Conservation (phyloP, 1,284 basidiomycete genomes). For the Coriolopsis trogii region DNA sequence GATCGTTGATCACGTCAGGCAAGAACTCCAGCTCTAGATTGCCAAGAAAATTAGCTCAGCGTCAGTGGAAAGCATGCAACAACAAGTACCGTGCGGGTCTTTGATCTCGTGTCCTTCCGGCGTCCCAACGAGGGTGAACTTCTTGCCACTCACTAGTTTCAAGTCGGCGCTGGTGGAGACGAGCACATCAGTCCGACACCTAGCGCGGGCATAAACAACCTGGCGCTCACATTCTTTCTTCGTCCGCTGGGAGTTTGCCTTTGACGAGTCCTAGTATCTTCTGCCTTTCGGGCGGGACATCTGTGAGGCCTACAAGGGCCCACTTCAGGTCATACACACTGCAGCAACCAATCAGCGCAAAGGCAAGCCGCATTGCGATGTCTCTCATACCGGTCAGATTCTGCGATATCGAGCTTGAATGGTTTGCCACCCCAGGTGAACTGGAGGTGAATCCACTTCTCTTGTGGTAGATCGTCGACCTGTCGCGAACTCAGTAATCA, state of each 20-base stretch:
- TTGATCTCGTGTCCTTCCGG: conserved; percentile 84
- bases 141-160: conserved; percentile 61
- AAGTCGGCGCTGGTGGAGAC: conserved; percentile 68
- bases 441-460: conserved; percentile 58
- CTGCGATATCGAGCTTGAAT: conserved; percentile 62
- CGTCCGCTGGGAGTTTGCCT: conserved; percentile 81
- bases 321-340: conserved; percentile 75
- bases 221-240: conserved; percentile 60
- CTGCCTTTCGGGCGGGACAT: conserved; percentile 84
- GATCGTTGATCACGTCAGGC: conserved; percentile 78
- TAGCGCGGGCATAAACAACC: background rate
- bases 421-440: conserved; percentile 69
- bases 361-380: background rate
- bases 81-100: conserved; percentile 56
- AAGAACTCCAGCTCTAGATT: conserved; percentile 67
- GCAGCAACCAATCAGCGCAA: background rate
- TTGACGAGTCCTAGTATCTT: conserved; percentile 89
- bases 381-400: conserved; percentile 63
- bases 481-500: background rate
- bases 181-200: no score
- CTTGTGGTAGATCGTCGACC: conserved; percentile 22
- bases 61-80: conserved; percentile 14
- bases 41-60: background rate
- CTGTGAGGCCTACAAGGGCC: conserved; percentile 69
- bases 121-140: conserved; percentile 83